Base-by-base conservation (phyloP, 2,329 filamentous ascomycete species). In the Pseudodiploospora longispora region DNA sequence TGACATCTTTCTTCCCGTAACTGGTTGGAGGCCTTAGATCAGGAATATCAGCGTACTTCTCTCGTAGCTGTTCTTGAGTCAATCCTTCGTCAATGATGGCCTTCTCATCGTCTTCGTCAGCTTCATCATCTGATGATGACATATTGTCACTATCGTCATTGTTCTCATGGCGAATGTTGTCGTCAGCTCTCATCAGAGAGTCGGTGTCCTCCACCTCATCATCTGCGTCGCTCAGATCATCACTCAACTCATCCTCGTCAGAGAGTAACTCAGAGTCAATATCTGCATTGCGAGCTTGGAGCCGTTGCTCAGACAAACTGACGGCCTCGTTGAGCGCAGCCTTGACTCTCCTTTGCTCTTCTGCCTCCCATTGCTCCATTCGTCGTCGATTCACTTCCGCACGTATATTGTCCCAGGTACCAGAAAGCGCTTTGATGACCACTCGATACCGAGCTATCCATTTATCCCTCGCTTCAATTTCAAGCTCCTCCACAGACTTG, bases 401-500 rank as follows among this genome's bases (percentile, higher is more conserved):
- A 40, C 66, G 76, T 9, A 83, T 78, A 54, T 82, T 83, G 30
- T 83, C 80, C 79, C 80, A 84, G 0, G 74, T 82, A 30, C 70
- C 74, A 35, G 62, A 63, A 35, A 81, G 51, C 12, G 68, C 71
- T 51, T 64, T 82, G 50, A 84, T 71, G 10, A 96, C 77, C 47
- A 82, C 76, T 48, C 80, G 87, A 61, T 93, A 95, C 29, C 80
- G 76, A 38, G 70, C 67, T 48, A 82, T 72, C 63, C 81, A 81
- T 54, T 81, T 73, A 27, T 83, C 80, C 42, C 76, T 74, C 47
- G 86, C 81, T 59, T 97, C 91, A 10, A 78, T 78, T 54, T 90
- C 82, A 12, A 96, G 75, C 59, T 97, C 85, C 57, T 96, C 88
- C 1, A 76, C 72, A 1, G 83, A 82, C 54, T 87, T 87, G 8